Conservation (phyloP, 345 rosid species). For the Eucalyptus grandis region DNA sequence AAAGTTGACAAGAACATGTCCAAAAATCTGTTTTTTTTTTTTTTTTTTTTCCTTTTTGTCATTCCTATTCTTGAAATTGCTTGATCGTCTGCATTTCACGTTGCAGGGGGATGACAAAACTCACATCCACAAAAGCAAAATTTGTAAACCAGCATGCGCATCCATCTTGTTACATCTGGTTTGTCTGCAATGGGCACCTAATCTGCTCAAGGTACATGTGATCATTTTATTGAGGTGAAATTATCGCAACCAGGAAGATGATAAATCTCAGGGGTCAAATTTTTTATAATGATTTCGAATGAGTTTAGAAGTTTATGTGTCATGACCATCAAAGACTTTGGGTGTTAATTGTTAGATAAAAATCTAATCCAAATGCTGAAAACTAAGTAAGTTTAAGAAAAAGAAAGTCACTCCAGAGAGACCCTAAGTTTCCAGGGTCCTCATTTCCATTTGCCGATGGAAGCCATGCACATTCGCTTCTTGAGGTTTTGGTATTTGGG, state of each 20-base stretch:
- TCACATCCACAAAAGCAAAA: slow-evolving; percentile 49
- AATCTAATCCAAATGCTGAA: too few species aligned
- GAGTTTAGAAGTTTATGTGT: not conserved
- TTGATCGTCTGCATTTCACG: not conserved
- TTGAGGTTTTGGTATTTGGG: not conserved
- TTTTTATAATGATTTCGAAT: not conserved
- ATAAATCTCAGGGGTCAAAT: not conserved
- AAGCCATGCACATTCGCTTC: not conserved
- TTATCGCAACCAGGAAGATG: not conserved
- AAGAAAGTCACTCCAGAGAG: not conserved
- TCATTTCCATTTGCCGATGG: not conserved
- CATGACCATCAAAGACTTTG: not conserved
- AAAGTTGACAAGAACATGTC: not conserved
- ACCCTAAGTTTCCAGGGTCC: not conserved
- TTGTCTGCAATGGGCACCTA: slow-evolving; percentile 37
- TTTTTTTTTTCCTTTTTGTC: not conserved
- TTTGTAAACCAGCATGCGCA: slow-evolving; percentile 33
- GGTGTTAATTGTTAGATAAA: not conserved
- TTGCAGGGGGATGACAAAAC: slow-evolving; percentile 44
- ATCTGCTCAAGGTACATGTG: slow-evolving; percentile 24
- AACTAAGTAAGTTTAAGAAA: too few species aligned
- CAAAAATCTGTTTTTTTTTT: not conserved
- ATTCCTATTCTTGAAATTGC: not conserved
- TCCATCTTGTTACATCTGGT: slow-evolving; percentile 40
- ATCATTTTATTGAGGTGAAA: not conserved